phyloP scores from a whole-genome alignment of 2,329 filamentous ascomycete genomes.

The Helotiales sp. region DNA sequence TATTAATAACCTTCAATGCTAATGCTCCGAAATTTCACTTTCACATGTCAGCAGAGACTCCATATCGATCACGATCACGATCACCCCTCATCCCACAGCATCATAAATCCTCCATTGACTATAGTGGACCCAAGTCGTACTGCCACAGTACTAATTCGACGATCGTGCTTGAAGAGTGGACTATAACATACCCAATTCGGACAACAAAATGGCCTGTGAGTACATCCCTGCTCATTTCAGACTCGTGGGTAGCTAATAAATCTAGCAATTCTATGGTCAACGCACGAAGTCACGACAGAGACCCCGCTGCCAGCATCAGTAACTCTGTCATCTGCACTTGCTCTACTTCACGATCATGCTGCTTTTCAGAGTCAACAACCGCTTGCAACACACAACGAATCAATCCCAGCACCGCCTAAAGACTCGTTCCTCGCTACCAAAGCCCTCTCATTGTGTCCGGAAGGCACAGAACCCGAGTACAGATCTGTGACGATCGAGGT shows the following conservation, averaged over 20 bases:
- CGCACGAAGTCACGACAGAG: slow-evolving; percentile 13
- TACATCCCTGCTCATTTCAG: too few relatives aligned
- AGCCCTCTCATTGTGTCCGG: background rate
- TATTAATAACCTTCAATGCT: too few relatives aligned
- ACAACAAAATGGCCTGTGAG: background rate
- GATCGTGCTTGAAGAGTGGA: too few relatives aligned
- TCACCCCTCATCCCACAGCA: too few relatives aligned
- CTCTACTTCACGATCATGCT: slow-evolving; percentile 22
- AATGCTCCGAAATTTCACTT: too few relatives aligned
- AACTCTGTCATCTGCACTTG: slow-evolving; percentile 11
- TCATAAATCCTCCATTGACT: too few relatives aligned
- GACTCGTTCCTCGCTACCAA: slow-evolving; percentile 18
- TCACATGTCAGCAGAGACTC: too few relatives aligned
- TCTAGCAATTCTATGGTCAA: slow-evolving; percentile 19
- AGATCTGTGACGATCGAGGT: slow-evolving; percentile 14
- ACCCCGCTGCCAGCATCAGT: slow-evolving; percentile 18
- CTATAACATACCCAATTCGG: too few relatives aligned
- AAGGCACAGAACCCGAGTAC: slow-evolving; percentile 13
- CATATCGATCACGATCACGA: too few relatives aligned
- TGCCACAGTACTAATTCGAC: too few relatives aligned
- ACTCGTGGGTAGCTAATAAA: background rate
- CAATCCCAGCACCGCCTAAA: slow-evolving; percentile 2
- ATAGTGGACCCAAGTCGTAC: too few relatives aligned
- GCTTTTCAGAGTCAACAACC: slow-evolving; percentile 21
- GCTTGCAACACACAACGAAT: slow-evolving; percentile 13